Base-by-base conservation (phyloP, 768 basidiomycete genomes). In the Aureoboletus auriporus region DNA sequence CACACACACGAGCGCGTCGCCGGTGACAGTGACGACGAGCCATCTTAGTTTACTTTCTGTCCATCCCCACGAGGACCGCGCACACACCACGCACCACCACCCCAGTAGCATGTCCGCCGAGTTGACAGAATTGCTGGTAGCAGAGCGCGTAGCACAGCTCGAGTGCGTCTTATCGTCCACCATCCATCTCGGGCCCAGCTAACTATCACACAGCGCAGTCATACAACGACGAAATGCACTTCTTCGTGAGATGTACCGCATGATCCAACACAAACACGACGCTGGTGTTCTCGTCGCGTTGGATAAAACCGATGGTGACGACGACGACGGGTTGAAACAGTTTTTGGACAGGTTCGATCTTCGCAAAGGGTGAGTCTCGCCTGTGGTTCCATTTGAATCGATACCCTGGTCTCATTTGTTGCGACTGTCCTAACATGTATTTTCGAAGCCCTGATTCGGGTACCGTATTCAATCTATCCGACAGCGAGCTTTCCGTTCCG, bases 191-290 rank as follows among this genome's bases (percentile, higher is more conserved):
- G 11, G 9, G 11, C 16, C 20, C 23, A 8, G 16, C 42, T 36
- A 4, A 54, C 31, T 8, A 23, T 20, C 33, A 44, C 51, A 16
- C 53, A 90, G 87, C 62, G 74, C 71, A 54, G 82, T 90, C 53
- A 67, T 80, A 38, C 67, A 75, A 40, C 81, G 80, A 55, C 74
- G 87, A 64, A 84, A 86, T 82, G 81, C 71, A 45, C 75, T 89
- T 42, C 75, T 90, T 62, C 74, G 75, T 37, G 78, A 89, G 64
- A 82, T 90, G 80, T 85, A 78, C 68, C 67, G 69, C 44, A 77
- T 90, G 72, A 75, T 87, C 42, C 75, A 73, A 48, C 73, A 72
- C 47, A 77, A 78, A 58, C 70, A 77, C 44, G 70, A 69, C 54
- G 58, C 75, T 38, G 76, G 76, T 20, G 51, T 69, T 30, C 53